Conservation (phyloP, 148 eudicot species). For the Fallopia convolvulus region DNA sequence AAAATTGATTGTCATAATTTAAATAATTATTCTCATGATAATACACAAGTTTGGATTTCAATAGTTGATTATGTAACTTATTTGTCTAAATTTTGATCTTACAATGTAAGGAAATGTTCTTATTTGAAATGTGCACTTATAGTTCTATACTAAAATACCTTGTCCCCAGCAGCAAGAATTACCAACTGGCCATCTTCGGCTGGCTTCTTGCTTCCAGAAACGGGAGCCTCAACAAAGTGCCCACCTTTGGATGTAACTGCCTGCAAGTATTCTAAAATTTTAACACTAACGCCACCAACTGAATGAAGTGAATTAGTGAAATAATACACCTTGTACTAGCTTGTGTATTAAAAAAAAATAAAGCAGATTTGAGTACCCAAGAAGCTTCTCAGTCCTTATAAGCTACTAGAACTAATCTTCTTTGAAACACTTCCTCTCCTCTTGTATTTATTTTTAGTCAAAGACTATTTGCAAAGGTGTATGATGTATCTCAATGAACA, state of each 20-base stretch:
- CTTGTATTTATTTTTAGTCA: not conserved
- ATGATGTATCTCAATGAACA: not conserved
- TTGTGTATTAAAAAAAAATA: not conserved
- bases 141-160: constrained; percentile 34
- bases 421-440: not conserved
- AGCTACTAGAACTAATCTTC: not conserved
- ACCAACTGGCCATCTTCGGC: constrained; percentile 98
- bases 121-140: not conserved
- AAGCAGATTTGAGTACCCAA: not conserved
- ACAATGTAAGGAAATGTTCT: not conserved
- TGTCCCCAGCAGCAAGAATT: constrained; percentile 92
- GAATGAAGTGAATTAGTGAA: not conserved
- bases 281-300: not conserved
- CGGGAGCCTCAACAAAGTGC: constrained; percentile 86
- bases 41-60: not conserved
- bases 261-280: constrained; percentile 26
- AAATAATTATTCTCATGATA: not conserved
- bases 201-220: constrained; percentile 98
- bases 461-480: not conserved
- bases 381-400: not conserved
- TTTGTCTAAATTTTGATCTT: not conserved
- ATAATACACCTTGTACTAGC: not conserved
- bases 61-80: not conserved
- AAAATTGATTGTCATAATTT: not conserved
- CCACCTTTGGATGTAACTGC: constrained; percentile 85